A percentile compares a stretch with the other conserved stretches of the same genome.
Conservation (phyloP, 495 filamentous ascomycete genomes). For the Xylaria cubensis region DNA sequence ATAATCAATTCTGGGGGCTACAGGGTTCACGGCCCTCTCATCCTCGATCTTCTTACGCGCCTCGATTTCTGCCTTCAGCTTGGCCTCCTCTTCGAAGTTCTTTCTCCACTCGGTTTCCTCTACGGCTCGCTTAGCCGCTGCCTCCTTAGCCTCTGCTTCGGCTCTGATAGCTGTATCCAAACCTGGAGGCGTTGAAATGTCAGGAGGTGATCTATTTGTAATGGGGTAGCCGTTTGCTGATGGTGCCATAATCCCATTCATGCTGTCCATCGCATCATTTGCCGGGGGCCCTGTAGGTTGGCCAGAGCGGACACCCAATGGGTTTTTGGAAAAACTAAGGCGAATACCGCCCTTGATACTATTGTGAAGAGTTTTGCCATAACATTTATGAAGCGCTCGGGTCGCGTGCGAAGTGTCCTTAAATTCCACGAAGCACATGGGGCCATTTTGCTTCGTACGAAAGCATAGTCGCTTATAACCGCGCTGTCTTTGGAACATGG, state of each 20-base stretch:
- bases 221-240: constrained; percentile 66
- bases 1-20: too few relatives aligned
- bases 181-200: constrained; percentile 72
- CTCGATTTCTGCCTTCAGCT: constrained; percentile 41
- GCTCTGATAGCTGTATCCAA: constrained; percentile 51
- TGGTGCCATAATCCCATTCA: constrained; percentile 60
- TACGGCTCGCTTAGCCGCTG: constrained; percentile 48
- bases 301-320: constrained; percentile 85
- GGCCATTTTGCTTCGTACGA: constrained; percentile 96
- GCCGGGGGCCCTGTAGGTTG: constrained; percentile 56
- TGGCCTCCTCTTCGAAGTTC: constrained; percentile 45
- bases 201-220: constrained; percentile 77
- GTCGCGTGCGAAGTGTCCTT: constrained; percentile 94
- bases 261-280: constrained; percentile 56
- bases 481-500: constrained; percentile 90
- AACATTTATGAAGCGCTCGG: constrained; percentile 91
- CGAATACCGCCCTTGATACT: constrained; percentile 95
- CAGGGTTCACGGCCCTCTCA: constrained; percentile 29
- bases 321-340: constrained; percentile 98
- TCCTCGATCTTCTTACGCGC: constrained; percentile 42
- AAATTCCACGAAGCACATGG: constrained; percentile 99
- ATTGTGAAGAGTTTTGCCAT: constrained; percentile 87
- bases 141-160: constrained; percentile 49
- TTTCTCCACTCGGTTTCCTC: constrained; percentile 57
- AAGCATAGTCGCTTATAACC: constrained; percentile 97